Evolutionary conservation across 805 yeast species (phyloP).

Genomic region (Schwanniomyces pseudopolymorphus): DNA sequence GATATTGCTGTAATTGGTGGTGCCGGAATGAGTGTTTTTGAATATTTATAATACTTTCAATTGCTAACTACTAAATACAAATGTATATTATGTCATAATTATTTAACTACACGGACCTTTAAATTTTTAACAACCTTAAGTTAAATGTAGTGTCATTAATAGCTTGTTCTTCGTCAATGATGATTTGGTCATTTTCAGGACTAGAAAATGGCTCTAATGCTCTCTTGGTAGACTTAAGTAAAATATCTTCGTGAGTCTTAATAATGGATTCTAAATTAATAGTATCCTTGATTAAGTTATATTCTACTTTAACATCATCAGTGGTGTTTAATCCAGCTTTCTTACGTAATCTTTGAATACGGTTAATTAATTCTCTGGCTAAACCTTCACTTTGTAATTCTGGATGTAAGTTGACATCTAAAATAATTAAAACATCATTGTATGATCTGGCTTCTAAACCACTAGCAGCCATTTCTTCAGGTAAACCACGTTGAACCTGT

Average conservation of each 20-base stretch:
- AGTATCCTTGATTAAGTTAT: constrained; percentile 64
- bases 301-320: constrained; percentile 90
- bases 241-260: constrained; percentile 60
- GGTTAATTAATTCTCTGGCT: constrained; percentile 94
- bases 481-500: constrained; percentile 85
- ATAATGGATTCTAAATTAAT: constrained; percentile 64
- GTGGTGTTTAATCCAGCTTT: constrained; percentile 93
- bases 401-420: constrained; percentile 84
- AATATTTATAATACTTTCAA: neutral
- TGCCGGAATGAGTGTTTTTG: constrained; percentile 67
- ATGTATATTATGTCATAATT: constrained; percentile 1
- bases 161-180: constrained; percentile 85
- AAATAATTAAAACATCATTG: constrained; percentile 82
- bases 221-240: constrained; percentile 74
- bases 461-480: constrained; percentile 57
- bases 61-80: neutral
- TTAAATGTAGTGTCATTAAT: constrained; percentile 74
- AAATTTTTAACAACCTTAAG: constrained; percentile 73
- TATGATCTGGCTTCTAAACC: constrained; percentile 90
- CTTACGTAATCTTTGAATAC: constrained; percentile 96
- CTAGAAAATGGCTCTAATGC: constrained; percentile 52
- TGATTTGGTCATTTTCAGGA: constrained; percentile 43
- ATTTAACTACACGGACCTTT: constrained; percentile 12
- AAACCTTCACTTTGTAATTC: constrained; percentile 91
- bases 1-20: constrained; percentile 64